phyloP scores from a whole-genome alignment of 1,139 yeast genomes.

The Kurtzmaniella natalensis region DNA sequence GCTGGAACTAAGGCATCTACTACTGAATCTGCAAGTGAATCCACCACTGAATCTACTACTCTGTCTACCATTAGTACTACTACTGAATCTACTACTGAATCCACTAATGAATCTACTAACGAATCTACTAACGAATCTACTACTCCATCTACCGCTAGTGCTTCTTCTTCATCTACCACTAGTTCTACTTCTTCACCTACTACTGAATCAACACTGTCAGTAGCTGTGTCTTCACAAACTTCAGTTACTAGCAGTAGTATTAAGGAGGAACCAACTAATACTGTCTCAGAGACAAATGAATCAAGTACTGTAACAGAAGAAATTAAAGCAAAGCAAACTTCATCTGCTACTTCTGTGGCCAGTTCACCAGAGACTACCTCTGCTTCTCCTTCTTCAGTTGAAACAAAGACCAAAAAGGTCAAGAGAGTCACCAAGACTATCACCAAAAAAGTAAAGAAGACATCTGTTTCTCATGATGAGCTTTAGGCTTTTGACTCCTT shows the following conservation, averaged over 20 bases:
- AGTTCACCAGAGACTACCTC: not conserved
- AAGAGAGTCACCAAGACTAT: constrained; percentile 5
- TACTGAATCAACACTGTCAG: no score
- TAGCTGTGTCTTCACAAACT: no score
- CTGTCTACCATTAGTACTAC: not conserved
- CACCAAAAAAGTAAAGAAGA: constrained; percentile 4
- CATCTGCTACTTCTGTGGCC: not conserved
- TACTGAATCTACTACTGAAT: not conserved
- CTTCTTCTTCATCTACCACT: no score
- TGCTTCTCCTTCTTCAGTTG: no score
- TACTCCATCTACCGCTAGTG: not conserved
- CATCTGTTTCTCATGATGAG: constrained; percentile 6
- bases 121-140: not conserved
- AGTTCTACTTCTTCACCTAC: no score
- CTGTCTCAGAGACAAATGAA: not conserved
- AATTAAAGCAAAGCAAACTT: no score
- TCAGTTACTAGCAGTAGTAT: no score
- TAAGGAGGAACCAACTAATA: no score
- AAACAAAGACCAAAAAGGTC: constrained; percentile 3
- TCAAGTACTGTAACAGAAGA: no score
- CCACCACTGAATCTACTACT: not conserved
- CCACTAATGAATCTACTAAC: not conserved
- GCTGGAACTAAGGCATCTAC: no score
- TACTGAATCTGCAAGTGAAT: constrained; percentile 9
- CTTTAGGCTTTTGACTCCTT: no score